Evolutionary conservation across 2,329 filamentous ascomycete species (phyloP), one percentile per base, ranked within the genome.

Genomic region (Chlorencoelia australis): DNA sequence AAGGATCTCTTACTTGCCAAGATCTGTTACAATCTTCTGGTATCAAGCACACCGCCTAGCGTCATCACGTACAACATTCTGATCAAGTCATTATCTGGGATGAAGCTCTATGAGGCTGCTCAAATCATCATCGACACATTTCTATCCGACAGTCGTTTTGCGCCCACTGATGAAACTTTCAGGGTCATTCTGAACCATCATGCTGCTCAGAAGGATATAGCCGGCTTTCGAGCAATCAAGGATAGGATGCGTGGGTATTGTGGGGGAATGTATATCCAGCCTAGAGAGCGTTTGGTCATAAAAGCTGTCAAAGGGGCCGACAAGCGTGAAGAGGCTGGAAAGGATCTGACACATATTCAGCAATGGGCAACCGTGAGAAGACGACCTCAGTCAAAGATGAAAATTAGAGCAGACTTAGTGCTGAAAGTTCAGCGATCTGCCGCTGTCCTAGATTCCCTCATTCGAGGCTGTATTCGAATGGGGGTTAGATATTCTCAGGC

Each of bases 11-110:
- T 53, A 33, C 31, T 59, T 25, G 45, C 53, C 8, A 61, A 64
- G 37, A 58, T 74, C 13, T 69, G 64, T 40, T 78, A 79, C 57
- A 85, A 84, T 51, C 60, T 91, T 3, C 65, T 85, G 11, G 61
- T 74, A 3, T 75, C 73, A 2, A 56, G 67, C 2, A 63, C 72
- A 13, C 71, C 75, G 0, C 80, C 82, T 0, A 73, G 73, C 43
- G 68, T 82, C 22, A 66, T 75, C 45, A 85, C 78, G 3, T 85
- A 78, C 61, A 87, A 87, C 51, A 68, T 69, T 9, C 65, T 91
- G 17, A 68, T 89, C 3, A 56, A 71, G n/a, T 71, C 73, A n/a
- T 75, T 89, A 33, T 66, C 70, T 35, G 62, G 65, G 20, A 53
- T 68, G 4, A 61, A 66, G 18, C 60, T 68, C 35, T 62, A 67